These are phyloP conservation scores for Vitis rotundifolia DNA, from an alignment of 164 flowering plant genomes.

Conservation along the genomic window DNA sequence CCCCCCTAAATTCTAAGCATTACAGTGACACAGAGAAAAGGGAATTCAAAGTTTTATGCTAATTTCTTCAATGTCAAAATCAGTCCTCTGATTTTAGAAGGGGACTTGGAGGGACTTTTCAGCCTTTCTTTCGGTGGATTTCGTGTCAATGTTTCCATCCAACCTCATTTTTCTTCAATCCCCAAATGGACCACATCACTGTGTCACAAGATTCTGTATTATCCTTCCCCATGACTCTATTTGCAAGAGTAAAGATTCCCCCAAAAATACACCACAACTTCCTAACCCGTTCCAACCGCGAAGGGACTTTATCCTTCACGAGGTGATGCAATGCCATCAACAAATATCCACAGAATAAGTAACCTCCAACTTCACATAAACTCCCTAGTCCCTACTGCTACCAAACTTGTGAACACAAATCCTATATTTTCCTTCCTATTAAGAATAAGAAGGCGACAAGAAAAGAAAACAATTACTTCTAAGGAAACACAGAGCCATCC, in stretches of 20 bases:
- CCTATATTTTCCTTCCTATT: no score
- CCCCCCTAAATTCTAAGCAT: neutral
- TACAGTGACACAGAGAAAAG: neutral
- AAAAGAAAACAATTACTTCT: no score
- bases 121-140: constrained; percentile 11
- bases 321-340: neutral
- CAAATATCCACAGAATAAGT: neutral
- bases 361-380: neutral
- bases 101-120: constrained; percentile 4
- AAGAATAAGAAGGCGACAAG: no score
- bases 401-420: no score
- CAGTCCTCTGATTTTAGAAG: constrained; percentile 1
- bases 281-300: neutral
- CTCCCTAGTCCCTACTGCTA: no score
- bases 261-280: neutral
- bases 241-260: neutral
- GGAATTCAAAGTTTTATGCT: neutral
- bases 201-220: constrained; percentile 13
- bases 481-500: no score
- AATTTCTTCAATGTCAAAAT: constrained; percentile 13
- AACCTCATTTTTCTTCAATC: neutral
- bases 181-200: constrained; percentile 25
- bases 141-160: constrained; percentile 5
- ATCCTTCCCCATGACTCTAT: constrained; percentile 1
- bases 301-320: neutral